Evolutionary conservation across 352 stramenopile species (phyloP).

Genomic region (Phytophthora kernoviae): DNA sequence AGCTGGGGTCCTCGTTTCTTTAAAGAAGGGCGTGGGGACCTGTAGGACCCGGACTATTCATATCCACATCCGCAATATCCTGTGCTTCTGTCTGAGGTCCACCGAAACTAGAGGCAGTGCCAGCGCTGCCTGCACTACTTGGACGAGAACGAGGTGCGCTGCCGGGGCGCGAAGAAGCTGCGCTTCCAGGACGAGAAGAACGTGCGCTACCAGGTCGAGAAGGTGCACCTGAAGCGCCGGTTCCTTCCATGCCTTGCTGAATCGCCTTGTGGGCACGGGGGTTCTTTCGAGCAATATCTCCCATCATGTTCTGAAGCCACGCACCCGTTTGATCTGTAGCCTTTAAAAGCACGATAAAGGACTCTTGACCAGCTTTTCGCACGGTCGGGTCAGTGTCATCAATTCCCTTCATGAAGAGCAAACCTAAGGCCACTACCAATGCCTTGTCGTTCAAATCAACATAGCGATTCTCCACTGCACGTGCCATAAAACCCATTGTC

Average conservation of each 20-base stretch:
- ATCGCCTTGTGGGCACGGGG: slow-evolving; percentile 75
- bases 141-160: slow-evolving; percentile 40
- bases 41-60: slow-evolving; percentile 21
- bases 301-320: slow-evolving; percentile 67
- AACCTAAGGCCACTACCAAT: slow-evolving; percentile 67
- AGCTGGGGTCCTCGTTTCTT: slow-evolving; percentile 63
- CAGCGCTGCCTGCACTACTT: slow-evolving; percentile 30
- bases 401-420: slow-evolving; percentile 64
- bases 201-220: slow-evolving; percentile 38
- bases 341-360: slow-evolving; percentile 65
- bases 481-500: slow-evolving; percentile 68
- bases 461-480: slow-evolving; percentile 72
- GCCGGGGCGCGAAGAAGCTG: slow-evolving; percentile 22
- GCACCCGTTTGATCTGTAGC: slow-evolving; percentile 46
- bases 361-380: slow-evolving; percentile 74
- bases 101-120: slow-evolving; percentile 30
- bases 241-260: slow-evolving; percentile 46
- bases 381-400: slow-evolving; percentile 84
- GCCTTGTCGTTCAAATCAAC: slow-evolving; percentile 67
- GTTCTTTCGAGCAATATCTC: slow-evolving; percentile 74
- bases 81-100: slow-evolving; percentile 8
- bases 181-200: slow-evolving; percentile 34
- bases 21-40: slow-evolving; percentile 17
- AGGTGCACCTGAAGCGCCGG: slow-evolving; percentile 24
- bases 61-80: slow-evolving; percentile 39